Base-by-base conservation (phyloP, 768 basidiomycete genomes). In the Lactarius evosmus region DNA sequence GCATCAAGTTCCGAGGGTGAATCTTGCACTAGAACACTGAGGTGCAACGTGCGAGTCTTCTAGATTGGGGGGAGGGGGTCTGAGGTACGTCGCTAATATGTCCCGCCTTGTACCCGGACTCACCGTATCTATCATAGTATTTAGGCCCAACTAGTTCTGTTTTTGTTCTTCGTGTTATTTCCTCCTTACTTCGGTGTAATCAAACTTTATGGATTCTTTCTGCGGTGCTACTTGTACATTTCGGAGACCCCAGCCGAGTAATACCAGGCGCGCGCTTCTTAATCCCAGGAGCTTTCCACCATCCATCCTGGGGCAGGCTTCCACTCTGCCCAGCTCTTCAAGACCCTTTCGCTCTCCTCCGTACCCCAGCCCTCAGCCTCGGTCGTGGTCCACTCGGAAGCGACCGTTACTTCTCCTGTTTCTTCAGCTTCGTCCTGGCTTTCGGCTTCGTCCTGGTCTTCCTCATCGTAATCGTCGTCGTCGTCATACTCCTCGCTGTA, bases 1-100 rank as follows among this genome's bases (percentile, higher is more conserved):
- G 44, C 41, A 12, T 59, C 29, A 32, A 62, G 29, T 29, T 25
- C 69, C 63, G 64, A 61, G 27, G 34, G 57, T 73, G 70, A 65
- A 38, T 71, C 72, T 53, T 53, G 66, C 52, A 27, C 27, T 64
- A n/a, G 68, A 63, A 53, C 55, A 61, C 7, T 67, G 62, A 69
- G 32, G 22, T 4, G 22, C 12, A 19, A 22, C 7, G 7, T 40
- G 38, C 41, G 51, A 22, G 25, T 38, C 41, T 66, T 70, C 52
- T 71, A 69, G 29, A 34, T 19, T n/a, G n/a, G n/a, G n/a, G 22
- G 22, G 6, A 12, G 36, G 46, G 56, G 8, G 51, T 53, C 19
- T 55, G 36, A 33, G 54, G 66, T 54, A 41, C 54, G 54, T 58
- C 33, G 16, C 25, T 17, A 8, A 46, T 25, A 14, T 32, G 16